phyloP scores from a whole-genome alignment of 768 basidiomycete species.

The Pulveroboletus sp. region DNA sequence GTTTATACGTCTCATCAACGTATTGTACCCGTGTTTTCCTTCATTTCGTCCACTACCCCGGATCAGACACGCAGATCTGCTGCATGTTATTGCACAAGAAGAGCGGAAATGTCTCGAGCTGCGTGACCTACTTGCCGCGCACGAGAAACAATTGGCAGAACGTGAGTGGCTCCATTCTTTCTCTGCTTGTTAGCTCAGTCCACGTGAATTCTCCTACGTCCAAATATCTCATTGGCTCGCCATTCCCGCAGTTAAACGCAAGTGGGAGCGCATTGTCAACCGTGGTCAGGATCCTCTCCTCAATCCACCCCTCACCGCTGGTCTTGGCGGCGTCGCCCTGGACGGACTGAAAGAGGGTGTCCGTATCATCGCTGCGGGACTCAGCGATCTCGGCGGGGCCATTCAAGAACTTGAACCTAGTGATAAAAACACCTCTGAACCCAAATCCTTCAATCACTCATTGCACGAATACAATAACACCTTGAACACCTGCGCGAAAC shows the following conservation, averaged over 20 bases:
- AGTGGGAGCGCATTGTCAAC: conserved; percentile 78
- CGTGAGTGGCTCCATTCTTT: conserved; percentile 33
- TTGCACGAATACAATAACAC: conserved; percentile 14
- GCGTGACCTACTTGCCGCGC: conserved; percentile 62
- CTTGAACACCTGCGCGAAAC: conserved; percentile 22
- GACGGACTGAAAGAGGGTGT: conserved; percentile 66
- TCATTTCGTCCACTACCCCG: not conserved
- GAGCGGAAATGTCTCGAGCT: conserved; percentile 81
- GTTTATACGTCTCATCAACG: not conserved
- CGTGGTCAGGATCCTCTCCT: conserved; percentile 35
- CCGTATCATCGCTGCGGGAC: conserved; percentile 50
- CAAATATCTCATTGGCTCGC: not conserved
- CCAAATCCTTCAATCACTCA: not conserved
- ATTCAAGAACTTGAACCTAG: conserved; percentile 7
- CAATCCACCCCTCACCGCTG: not conserved
- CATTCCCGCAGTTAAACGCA: conserved; percentile 57
- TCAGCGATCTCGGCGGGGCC: conserved; percentile 29
- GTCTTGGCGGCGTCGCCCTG: conserved; percentile 29
- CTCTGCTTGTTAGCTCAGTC: not conserved
- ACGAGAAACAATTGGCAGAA: conserved; percentile 69
- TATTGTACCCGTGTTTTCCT: not conserved
- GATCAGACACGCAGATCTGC: conserved; percentile 67
- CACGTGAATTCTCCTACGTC: not conserved
- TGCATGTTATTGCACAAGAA: conserved; percentile 84
- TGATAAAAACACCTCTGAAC: not conserved